A percentile compares a stretch with the other conserved stretches of the same genome.
These are phyloP conservation scores for Juglanconis sp. DNA, from an alignment of 2,329 filamentous ascomycete genomes.

Conservation along the genomic window DNA sequence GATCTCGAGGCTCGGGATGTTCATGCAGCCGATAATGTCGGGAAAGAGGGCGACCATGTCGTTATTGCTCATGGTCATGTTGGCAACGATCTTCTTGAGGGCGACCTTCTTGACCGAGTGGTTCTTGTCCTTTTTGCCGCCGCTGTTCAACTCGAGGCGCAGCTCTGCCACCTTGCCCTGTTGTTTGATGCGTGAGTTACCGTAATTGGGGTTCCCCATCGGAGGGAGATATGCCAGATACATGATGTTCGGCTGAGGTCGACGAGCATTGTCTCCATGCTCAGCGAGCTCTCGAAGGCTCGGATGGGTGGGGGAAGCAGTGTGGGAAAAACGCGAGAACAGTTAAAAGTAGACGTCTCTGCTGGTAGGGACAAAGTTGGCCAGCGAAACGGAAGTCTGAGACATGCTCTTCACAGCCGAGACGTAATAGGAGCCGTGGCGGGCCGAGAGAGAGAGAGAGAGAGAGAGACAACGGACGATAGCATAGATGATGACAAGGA, in stretches of 20 bases:
- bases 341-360: conserved; percentile 4
- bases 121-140: conserved; percentile 98
- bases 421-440: conserved; percentile 1
- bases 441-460: conserved; percentile 1
- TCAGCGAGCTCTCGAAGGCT: not conserved
- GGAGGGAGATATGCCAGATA: conserved; percentile 53
- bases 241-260: conserved; percentile 35
- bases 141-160: conserved; percentile 87
- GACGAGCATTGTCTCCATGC: not conserved
- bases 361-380: not conserved
- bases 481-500: not conserved
- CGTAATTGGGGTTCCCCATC: conserved; percentile 30
- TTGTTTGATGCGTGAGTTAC: conserved; percentile 50
- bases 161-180: conserved; percentile 99
- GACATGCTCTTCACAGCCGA: conserved; percentile 17
- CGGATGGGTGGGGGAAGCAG: not conserved
- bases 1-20: conserved; percentile 89
- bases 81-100: conserved; percentile 98
- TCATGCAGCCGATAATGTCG: conserved; percentile 94
- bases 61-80: conserved; percentile 99
- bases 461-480: not conserved
- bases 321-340: not conserved
- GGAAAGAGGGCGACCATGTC: conserved; percentile 98
- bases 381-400: conserved; percentile 14
- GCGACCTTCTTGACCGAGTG: conserved; percentile 93